Conservation (phyloP, 2,329 filamentous ascomycete genomes). For the Rhexocercosporidium sp. region DNA sequence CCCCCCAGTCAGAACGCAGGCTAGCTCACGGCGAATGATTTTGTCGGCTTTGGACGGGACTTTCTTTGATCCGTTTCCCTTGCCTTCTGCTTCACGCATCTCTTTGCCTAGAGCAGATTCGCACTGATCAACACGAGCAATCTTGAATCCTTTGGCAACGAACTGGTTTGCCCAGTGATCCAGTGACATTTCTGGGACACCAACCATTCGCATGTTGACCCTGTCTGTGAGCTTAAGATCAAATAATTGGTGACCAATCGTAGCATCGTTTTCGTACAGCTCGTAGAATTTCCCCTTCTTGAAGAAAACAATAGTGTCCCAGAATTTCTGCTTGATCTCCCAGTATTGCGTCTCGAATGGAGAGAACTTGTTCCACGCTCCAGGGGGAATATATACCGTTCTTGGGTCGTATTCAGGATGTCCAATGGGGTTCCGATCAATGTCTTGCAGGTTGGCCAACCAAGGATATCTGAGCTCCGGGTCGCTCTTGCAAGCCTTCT, state of each 20-base stretch:
- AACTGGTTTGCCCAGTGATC: slow-evolving; percentile 98
- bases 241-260: slow-evolving; percentile 93
- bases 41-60: slow-evolving; percentile 76
- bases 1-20: slow-evolving; percentile 88
- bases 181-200: slow-evolving; percentile 93
- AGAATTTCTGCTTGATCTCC: slow-evolving; percentile 98
- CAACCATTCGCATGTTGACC: slow-evolving; percentile 99
- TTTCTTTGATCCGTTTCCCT: slow-evolving; percentile 42
- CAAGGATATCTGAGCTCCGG: slow-evolving; percentile 88
- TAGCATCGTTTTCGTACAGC: slow-evolving; percentile 96
- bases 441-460: slow-evolving; percentile 85
- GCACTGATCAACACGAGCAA: slow-evolving; percentile 94
- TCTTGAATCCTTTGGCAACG: slow-evolving; percentile 96
- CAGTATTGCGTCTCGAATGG: slow-evolving; percentile 98
- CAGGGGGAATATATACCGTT: slow-evolving; percentile 86
- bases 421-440: slow-evolving; percentile 76
- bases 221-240: slow-evolving; percentile 97
- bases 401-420: slow-evolving; percentile 91
- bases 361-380: slow-evolving; percentile 82
- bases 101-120: slow-evolving; percentile 96
- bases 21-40: slow-evolving; percentile 88
- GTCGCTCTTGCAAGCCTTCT: slow-evolving; percentile 79
- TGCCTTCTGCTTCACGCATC: slow-evolving; percentile 89
- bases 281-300: slow-evolving; percentile 99
- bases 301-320: slow-evolving; percentile 98